A percentile compares a stretch with the other conserved stretches of the same genome.
These are phyloP conservation scores for Tricharina praecox DNA, from an alignment of 495 filamentous ascomycete species.

Conservation along the genomic window DNA sequence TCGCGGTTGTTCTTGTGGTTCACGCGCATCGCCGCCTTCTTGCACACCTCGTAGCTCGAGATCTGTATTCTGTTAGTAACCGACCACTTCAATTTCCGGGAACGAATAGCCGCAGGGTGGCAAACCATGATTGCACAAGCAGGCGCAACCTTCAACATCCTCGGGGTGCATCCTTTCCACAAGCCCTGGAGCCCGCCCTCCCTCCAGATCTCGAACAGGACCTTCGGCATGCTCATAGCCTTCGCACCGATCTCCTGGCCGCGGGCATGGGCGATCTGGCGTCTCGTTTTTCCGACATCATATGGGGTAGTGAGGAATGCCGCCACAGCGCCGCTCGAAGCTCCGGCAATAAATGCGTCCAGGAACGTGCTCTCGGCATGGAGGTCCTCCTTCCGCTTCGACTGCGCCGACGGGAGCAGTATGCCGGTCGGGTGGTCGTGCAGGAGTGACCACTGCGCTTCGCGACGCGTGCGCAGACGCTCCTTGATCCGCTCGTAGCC, in stretches of 20 bases:
- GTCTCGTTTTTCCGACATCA: constrained; percentile 90
- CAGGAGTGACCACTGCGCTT: constrained; percentile 10
- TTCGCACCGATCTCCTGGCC: constrained; percentile 13
- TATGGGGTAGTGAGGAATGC: constrained; percentile 89
- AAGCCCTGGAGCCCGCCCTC: constrained; percentile 66
- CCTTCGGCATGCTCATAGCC: constrained; percentile 43
- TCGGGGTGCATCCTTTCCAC: constrained; percentile 77
- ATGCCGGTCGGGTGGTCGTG: constrained; percentile 14
- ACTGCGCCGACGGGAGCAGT: constrained; percentile 18
- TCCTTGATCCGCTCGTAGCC: constrained; percentile 63
- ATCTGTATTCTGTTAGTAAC: too few species aligned
- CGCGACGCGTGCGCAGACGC: constrained; percentile 7
- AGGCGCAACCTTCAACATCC: constrained; percentile 86
- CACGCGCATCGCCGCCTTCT: constrained; percentile 31
- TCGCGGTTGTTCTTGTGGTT: too few species aligned
- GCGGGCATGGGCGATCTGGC: constrained; percentile 54
- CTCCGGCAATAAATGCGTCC: constrained; percentile 79
- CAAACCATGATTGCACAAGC: constrained; percentile 87
- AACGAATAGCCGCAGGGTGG: background rate
- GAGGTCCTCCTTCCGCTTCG: constrained; percentile 26
- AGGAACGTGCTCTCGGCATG: constrained; percentile 52
- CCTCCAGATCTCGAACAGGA: constrained; percentile 73
- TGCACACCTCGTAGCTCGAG: constrained; percentile 87
- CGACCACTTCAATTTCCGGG: too few species aligned
- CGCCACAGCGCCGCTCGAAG: constrained; percentile 62